Base-by-base conservation (phyloP, 352 stramenopile genomes). In the Pythium myriotylum region DNA sequence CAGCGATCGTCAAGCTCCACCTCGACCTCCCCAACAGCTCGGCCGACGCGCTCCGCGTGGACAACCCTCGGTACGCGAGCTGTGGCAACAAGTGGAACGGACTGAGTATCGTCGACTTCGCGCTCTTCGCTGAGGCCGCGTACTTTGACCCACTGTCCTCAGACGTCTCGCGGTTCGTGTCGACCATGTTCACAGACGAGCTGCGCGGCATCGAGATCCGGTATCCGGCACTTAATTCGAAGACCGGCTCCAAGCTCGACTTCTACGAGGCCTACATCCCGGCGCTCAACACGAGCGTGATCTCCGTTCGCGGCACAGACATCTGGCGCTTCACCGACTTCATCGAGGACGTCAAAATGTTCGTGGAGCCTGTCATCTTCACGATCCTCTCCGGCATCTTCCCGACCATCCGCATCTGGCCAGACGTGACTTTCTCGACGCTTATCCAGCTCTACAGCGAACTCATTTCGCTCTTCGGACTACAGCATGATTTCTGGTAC, bases 311-410 rank as follows among this genome's bases (percentile, higher is more conserved):
- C 32, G 89, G 89, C 19, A 97, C 89, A 2, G 89, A 97, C 49
- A 92, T 97, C 14, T 95, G 88, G 70, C 81, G 89, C 32, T 94
- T 96, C 52, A 91, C 81, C 2, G 89, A 97, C 65, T 94, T 97
- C 39, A 82, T 96, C 20, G 89, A 97, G 59, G 89, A 97, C 55
- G 83, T 94, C 52, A 97, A 96, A 71, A 94, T 96, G 86, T 94
- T 91, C 72, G 78, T 88, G 39, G 89, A 97, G 68, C 89, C 89
- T 1, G 86, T 97, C 8, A 88, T 96, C 45, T 94, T 97, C 60
- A 87, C 83, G 26, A 79, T 94, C n/a, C 35, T 97, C 19, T 96
- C 86, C 4, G 85, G 81, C 2, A 79, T 97, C 41, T 97, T 97
- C 63, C 89, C 89, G 2, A 96, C 89, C 0, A 95, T 97, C 58